Evolutionary conservation across 257 asterid species (phyloP), one percentile per base, ranked within the genome.

Genomic region (Ehretia macrophylla): DNA sequence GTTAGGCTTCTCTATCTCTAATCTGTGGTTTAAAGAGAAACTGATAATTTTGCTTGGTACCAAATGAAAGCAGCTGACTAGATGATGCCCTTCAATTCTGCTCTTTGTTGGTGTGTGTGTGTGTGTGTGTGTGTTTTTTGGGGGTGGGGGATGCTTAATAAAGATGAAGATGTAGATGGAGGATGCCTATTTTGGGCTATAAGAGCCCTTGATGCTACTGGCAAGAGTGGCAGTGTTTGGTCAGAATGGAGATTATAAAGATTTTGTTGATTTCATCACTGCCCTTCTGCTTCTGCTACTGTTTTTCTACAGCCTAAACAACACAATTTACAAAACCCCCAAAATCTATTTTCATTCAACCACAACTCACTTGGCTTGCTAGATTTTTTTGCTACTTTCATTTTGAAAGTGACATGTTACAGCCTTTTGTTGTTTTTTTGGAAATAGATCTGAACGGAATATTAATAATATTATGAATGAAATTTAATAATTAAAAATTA

Each of bases 221-320:
- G 65, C 52, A 79, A 62, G 70, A 72, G 73, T 75, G 74, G 85
- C 92, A 84, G 95, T 77, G 87, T 83, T 83, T 76, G 88, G 95
- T 86, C 89, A 82, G 95, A 83, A 73, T 66, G 53, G 75, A 81
- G 84, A 83, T 76, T 82, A n/a, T n/a, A 83, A 83, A 82, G 86
- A 72, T 73, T 72, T 75, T 75, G 76, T 81, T 74, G 81, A 73
- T 61, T 65, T 79, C 76, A 71, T 73, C 78, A 74, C 69, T 65
- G 71, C 52, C 68, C 51, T 17, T 19, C 67, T 65, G 51, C 68
- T 49, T 9, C 78, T 68, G 65, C 64, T 68, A 23, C 35, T 44
- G 61, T 59, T 73, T 64, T 75, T 70, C 71, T 79, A 81, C 83
- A 70, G 66, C 75, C 80, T 66, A 69, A 62, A 52, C 72, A 63